A percentile compares a stretch with the other conserved stretches of the same genome.
These are phyloP conservation scores for Yamadazyma oceani DNA, from an alignment of 1,139 yeast genomes.

Conservation along the genomic window DNA sequence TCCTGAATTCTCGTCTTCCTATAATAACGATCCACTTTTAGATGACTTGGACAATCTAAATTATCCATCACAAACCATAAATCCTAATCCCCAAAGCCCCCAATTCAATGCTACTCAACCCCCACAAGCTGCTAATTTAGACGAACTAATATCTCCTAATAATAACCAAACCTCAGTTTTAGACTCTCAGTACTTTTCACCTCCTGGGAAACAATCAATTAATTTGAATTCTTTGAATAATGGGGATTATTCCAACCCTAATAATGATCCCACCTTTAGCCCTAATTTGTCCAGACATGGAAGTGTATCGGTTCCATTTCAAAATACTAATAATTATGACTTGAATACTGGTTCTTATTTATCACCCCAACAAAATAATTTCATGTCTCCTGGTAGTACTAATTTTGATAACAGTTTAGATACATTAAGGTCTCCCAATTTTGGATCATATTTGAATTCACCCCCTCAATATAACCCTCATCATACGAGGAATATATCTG, in stretches of 20 bases:
- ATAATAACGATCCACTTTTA: constrained; percentile 34
- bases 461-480: constrained; percentile 29
- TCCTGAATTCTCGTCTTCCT: constrained; percentile 13
- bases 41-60: constrained; percentile 31
- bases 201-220: constrained; percentile 25
- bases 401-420: constrained; percentile 27
- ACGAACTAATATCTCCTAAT: constrained; percentile 39
- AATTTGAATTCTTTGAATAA: constrained; percentile 8
- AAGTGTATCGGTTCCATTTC: constrained; percentile 29
- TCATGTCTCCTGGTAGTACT: constrained; percentile 22
- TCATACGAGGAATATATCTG: constrained; percentile 9
- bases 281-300: constrained; percentile 36
- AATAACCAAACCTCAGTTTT: constrained; percentile 25
- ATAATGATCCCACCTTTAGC: constrained; percentile 24
- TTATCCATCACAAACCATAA: constrained; percentile 11
- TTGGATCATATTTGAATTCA: constrained; percentile 34
- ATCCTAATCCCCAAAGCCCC: constrained; percentile 1
- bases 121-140: constrained; percentile 27
- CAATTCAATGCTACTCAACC: constrained; percentile 12
- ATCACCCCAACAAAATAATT: constrained; percentile 29
- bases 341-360: constrained; percentile 24
- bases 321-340: constrained; percentile 19
- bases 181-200: constrained; percentile 45
- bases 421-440: constrained; percentile 31
- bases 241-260: neutral